phyloP scores from a whole-genome alignment of 345 rosid genomes.

The Gossypium herbaceum region DNA sequence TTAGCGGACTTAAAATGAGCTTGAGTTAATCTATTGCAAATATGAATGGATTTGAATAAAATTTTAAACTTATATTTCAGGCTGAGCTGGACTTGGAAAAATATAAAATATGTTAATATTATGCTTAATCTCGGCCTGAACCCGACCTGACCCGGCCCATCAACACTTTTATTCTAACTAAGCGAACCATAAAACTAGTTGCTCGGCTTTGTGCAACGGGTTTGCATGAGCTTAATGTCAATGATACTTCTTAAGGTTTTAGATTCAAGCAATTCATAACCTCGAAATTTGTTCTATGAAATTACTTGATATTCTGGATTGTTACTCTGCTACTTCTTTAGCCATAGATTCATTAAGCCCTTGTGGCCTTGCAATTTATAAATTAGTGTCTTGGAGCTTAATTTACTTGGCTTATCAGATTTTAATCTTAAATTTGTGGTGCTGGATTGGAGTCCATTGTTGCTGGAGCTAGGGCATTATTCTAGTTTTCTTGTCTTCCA shows the following conservation, averaged over 20 bases:
- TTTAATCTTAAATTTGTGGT: not conserved
- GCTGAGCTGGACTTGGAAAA: too few species aligned
- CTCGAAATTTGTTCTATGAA: not conserved
- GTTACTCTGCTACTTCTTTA: not conserved
- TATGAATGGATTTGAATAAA: too few species aligned
- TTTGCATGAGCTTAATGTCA: not conserved
- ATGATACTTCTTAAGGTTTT: not conserved
- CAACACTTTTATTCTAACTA: too few species aligned
- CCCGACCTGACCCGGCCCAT: too few species aligned
- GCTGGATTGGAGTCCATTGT: not conserved
- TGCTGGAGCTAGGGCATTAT: not conserved
- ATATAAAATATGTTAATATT: too few species aligned
- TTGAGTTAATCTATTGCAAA: too few species aligned
- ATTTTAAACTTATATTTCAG: too few species aligned
- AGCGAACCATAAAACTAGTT: too few species aligned
- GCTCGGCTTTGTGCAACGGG: not conserved
- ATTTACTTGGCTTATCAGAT: conserved; percentile 1
- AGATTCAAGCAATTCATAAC: not conserved
- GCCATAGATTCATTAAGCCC: not conserved
- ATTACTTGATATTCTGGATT: not conserved
- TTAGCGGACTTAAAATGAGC: too few species aligned
- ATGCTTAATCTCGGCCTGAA: too few species aligned
- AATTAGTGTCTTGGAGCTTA: not conserved
- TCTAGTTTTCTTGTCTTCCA: not conserved
- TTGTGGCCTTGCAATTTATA: not conserved